Evolutionary conservation across 78 protist genomes (phyloP).

Genomic region (Dictyostelium capitatum): DNA sequence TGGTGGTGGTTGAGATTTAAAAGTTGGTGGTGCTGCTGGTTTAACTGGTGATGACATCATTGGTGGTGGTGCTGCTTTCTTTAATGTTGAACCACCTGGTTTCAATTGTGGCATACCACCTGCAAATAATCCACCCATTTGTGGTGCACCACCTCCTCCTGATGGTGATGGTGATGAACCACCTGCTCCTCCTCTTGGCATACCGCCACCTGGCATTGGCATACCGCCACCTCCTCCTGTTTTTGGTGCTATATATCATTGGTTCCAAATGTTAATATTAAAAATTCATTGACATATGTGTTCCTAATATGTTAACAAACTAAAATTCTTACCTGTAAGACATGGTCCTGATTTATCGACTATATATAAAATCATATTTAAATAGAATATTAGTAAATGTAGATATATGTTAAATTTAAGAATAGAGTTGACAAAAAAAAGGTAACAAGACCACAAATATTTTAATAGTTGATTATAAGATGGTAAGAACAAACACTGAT

Average conservation of each 20-base stretch:
- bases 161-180: slow-evolving; percentile 14
- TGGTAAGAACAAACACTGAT: too few species aligned
- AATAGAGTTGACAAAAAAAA: too few species aligned
- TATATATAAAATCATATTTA: too few species aligned
- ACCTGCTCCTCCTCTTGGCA: slow-evolving; percentile 53
- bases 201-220: slow-evolving; percentile 61
- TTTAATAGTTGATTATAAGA: too few species aligned
- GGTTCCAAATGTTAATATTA: not conserved
- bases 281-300: too few species aligned
- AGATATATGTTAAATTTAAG: too few species aligned
- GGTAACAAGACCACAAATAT: too few species aligned
- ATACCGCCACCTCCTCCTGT: slow-evolving; percentile 47
- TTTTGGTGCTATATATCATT: slow-evolving; percentile 14
- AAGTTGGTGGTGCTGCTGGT: slow-evolving; percentile 32
- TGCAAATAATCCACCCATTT: slow-evolving; percentile 72
- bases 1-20: slow-evolving; percentile 27
- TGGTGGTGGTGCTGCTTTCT: slow-evolving; percentile 46
- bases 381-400: too few species aligned
- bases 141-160: slow-evolving; percentile 45
- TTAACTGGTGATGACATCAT: not conserved
- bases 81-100: slow-evolving; percentile 20
- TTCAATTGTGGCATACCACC: slow-evolving; percentile 68
- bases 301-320: not conserved
- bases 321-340: slow-evolving; percentile 6
- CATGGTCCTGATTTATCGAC: slow-evolving; percentile 48